Percentiles rank a stretch among this genome's conserved stretches.
Evolutionary conservation across 31 red algal genomes (phyloP).

Genomic region (Bonnemaisonia californica): DNA sequence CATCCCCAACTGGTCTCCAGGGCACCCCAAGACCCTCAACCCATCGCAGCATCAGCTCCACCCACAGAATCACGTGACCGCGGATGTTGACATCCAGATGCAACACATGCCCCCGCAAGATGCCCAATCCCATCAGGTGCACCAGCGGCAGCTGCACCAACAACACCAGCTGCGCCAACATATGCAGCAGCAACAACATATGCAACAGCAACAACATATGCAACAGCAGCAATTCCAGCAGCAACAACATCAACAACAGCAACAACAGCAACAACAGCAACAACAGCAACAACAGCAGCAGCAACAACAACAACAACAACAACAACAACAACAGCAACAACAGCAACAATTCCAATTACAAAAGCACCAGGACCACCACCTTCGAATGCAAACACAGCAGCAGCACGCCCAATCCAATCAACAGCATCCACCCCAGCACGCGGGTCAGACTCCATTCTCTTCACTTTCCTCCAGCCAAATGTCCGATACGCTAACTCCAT

Average conservation of each 20-base stretch:
- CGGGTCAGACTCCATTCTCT: conserved; percentile 25
- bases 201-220: neutral
- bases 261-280: neutral
- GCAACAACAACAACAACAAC: neutral
- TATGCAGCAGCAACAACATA: neutral
- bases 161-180: neutral
- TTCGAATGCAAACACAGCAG: neutral
- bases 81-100: no score
- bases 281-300: neutral
- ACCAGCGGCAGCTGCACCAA: no score
- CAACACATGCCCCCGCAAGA: no score
- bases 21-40: no score
- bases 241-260: neutral
- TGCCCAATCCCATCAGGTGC: no score
- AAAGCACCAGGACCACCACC: conserved; percentile 5
- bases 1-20: no score
- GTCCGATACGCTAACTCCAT: conserved; percentile 19
- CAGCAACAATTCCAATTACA: neutral
- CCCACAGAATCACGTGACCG: no score
- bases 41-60: no score
- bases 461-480: conserved; percentile 12
- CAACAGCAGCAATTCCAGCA: neutral
- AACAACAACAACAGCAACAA: neutral
- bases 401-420: neutral
- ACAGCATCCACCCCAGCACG: conserved; percentile 2